Evolutionary conservation across 208 protist species (phyloP), one percentile per base, ranked within the genome.

Genomic region (Novymonas esmeraldas): DNA sequence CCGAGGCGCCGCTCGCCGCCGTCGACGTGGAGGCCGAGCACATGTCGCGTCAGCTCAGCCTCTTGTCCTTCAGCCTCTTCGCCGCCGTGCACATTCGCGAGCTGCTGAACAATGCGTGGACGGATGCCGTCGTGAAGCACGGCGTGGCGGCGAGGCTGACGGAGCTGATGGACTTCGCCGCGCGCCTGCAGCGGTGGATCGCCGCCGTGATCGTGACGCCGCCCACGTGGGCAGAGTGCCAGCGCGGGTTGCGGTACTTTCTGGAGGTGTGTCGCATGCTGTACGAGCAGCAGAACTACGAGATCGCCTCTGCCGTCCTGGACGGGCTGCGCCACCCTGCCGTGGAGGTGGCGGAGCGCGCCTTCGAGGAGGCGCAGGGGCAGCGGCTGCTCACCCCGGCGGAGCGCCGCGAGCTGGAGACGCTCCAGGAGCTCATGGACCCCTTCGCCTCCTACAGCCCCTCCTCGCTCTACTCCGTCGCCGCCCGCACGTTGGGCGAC

Each of bases 251-350:
- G 45, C 67, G 71, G 1, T 76, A 84, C 45, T 63, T 73, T 16
- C 55, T 93, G 9, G 74, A 82, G 36, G 48, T 90, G 24, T 86
- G 83, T 58, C 74, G 79, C 7, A 63, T 72, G 36, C 66, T 93
- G 34, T 90, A 90, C 56, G 84, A 88, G 26, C 54, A 72, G 55
- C 83, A 90, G 67, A 90, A 90, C 60, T 93, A 90, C 61, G 82
- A 93, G 52, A 73, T 86, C 59, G 79, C 84, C 11, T 64, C 82
- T 2, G 77, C 82, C 16, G 70, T 93, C 2, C 65, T 93, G 18
- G 69, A 70, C 3, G 87, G 83, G 2, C 62, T 93, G 50, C 67
- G 78, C 29, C 78, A 93, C 75, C 71, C 81, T 1, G 55, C 81
- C 0, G 87, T 93, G 10, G 60, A 69, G 62, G 52, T 34, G 6